phyloP scores from a whole-genome alignment of 1,139 yeast species.

The Nakaseomyces nivariensis region DNA sequence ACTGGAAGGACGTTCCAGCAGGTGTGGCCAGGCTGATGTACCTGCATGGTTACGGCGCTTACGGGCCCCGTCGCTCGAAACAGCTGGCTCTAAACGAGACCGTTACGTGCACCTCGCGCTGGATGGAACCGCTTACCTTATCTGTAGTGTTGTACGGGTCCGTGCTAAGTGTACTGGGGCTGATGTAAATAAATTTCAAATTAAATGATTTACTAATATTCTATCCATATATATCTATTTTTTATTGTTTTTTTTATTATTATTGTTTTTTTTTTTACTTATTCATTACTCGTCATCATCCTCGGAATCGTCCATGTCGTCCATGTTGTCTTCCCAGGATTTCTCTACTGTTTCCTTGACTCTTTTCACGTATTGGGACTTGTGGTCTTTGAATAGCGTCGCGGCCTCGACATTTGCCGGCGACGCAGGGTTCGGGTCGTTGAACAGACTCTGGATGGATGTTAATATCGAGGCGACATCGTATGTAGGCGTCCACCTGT shows the following conservation, averaged over 20 bases:
- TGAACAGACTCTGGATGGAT: constrained; percentile 68
- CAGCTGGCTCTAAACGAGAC: no score
- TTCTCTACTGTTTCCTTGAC: constrained; percentile 91
- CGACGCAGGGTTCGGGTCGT: constrained; percentile 92
- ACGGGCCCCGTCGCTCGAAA: not conserved
- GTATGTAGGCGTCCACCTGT: constrained; percentile 97
- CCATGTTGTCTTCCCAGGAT: constrained; percentile 75
- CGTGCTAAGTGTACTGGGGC: not conserved
- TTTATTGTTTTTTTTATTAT: no score
- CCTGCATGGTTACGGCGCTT: not conserved
- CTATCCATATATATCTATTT: not conserved
- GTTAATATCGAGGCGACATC: constrained; percentile 96
- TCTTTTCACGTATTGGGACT: constrained; percentile 81
- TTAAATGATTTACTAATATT: not conserved
- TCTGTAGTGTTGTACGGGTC: constrained; percentile 1
- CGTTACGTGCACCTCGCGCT: not conserved
- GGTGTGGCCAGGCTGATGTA: not conserved
- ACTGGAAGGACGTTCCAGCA: not conserved
- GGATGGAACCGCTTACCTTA: not conserved
- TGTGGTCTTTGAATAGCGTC: constrained; percentile 85
- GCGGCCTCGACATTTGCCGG: constrained; percentile 99
- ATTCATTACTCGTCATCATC: constrained; percentile 35
- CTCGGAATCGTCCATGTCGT: constrained; percentile 60
- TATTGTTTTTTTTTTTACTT: not conserved
- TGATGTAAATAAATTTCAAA: no score